Conservation (phyloP, 202 grass and related monocot genomes). For the Schoenoplectus tabernaemontani region DNA sequence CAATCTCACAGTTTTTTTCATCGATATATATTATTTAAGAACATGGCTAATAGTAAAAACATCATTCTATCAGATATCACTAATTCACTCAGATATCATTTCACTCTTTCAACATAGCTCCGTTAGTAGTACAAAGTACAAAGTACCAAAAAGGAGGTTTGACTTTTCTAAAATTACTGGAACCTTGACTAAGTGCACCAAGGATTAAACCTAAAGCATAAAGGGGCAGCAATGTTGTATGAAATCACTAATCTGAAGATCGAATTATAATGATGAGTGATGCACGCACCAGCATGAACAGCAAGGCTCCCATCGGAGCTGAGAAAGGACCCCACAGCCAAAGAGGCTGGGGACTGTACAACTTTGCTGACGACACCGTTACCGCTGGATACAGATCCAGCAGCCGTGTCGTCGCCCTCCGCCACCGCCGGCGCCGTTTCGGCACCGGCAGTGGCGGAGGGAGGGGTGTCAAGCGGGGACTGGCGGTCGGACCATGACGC, state of each 20-base stretch:
- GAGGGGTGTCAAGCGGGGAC: conserved; percentile 18
- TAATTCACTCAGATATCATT: too few relatives aligned
- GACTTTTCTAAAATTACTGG: background rate
- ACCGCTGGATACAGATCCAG: conserved; percentile 39
- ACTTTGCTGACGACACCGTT: conserved; percentile 41
- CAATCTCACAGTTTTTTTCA: background rate
- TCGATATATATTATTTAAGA: background rate
- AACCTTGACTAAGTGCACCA: background rate
- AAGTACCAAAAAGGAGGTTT: background rate
- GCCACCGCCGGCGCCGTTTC: conserved; percentile 39
- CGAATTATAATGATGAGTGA: background rate
- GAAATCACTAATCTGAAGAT: background rate
- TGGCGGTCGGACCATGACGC: conserved; percentile 82
- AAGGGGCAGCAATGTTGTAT: background rate
- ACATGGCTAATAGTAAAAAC: background rate
- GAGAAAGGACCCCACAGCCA: conserved; percentile 54
- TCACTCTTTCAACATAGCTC: background rate
- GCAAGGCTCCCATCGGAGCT: conserved; percentile 87
- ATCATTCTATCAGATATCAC: background rate
- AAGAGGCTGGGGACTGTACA: conserved; percentile 43
- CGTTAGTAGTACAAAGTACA: too few relatives aligned
- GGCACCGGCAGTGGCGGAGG: conserved; percentile 41
- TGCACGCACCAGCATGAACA: conserved; percentile 75
- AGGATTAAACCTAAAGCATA: background rate
- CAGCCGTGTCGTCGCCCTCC: conserved; percentile 35